Conservation (phyloP, 2,329 filamentous ascomycete genomes). For the Aspergillus tamarii region DNA sequence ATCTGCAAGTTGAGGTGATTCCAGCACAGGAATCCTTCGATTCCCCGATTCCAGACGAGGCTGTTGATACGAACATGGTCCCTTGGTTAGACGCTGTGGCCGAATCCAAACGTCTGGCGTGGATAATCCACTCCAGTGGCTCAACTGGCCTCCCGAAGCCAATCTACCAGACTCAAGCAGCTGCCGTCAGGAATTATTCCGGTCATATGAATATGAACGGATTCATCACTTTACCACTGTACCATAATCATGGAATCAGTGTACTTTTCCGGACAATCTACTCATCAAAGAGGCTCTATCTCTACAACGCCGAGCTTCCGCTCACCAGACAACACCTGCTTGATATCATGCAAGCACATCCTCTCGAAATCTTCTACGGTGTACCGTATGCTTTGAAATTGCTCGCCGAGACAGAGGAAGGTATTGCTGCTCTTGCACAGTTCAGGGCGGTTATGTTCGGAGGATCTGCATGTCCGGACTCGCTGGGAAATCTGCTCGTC, state of each 20-base stretch:
- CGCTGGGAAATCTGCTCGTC: conserved; percentile 59
- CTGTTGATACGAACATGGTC: conserved; percentile 25
- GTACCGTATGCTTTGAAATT: conserved; percentile 69
- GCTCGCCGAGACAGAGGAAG: conserved; percentile 60
- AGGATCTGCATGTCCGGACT: conserved; percentile 62
- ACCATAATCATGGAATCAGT: conserved; percentile 62
- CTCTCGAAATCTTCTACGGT: conserved; percentile 60
- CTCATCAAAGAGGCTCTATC: conserved; percentile 53
- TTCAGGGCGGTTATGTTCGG: conserved; percentile 61
- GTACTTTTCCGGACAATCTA: conserved; percentile 59
- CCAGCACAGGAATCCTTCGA: conserved; percentile 26
- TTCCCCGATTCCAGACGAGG: conserved; percentile 18
- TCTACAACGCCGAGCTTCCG: conserved; percentile 61
- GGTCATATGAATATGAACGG: conserved; percentile 51
- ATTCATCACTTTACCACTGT: conserved; percentile 62
- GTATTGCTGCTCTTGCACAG: conserved; percentile 51
- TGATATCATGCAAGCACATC: conserved; percentile 45
- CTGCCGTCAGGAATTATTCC: conserved; percentile 53
- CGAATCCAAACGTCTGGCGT: conserved; percentile 40
- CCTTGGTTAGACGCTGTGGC: conserved; percentile 28
- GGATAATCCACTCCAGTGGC: conserved; percentile 57
- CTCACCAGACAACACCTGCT: conserved; percentile 56
- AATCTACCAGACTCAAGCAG: conserved; percentile 60
- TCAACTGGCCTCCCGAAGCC: conserved; percentile 67
- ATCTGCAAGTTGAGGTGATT: conserved; percentile 33